Evolutionary conservation across 805 yeast species (phyloP).

Genomic region (Nakazawaea pomicola): DNA sequence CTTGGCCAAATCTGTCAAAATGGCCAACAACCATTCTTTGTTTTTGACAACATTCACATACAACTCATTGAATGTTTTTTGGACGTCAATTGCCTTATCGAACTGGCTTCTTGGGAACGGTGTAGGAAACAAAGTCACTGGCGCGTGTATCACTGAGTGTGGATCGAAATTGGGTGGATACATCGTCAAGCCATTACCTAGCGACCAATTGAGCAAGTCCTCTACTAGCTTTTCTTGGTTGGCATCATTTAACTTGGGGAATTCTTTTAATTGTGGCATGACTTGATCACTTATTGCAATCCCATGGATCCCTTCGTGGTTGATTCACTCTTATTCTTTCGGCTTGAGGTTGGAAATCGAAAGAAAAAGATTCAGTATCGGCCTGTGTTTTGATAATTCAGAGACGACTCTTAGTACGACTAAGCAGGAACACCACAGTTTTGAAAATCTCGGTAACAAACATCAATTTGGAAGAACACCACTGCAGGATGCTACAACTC

Average conservation of each 20-base stretch:
- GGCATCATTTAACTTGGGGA: constrained; percentile 9
- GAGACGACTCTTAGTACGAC: too few relatives aligned
- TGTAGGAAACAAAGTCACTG: constrained; percentile 87
- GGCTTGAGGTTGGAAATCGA: too few relatives aligned
- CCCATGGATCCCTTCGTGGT: too few relatives aligned
- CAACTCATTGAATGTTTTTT: constrained; percentile 62
- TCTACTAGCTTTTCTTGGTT: constrained; percentile 30
- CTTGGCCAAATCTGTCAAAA: constrained; percentile 47
- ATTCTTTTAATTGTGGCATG: constrained; percentile 7
- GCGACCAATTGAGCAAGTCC: constrained; percentile 65
- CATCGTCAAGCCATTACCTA: constrained; percentile 79
- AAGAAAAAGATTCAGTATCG: too few relatives aligned
- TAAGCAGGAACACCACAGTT: too few relatives aligned
- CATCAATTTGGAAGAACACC: too few relatives aligned
- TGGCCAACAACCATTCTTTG: constrained; percentile 56
- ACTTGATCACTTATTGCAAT: too few relatives aligned
- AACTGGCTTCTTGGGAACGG: constrained; percentile 74
- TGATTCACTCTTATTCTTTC: too few relatives aligned
- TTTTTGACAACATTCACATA: constrained; percentile 64
- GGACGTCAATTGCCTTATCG: constrained; percentile 60
- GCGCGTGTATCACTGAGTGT: constrained; percentile 59
- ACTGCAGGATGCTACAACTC: too few relatives aligned
- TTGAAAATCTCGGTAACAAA: too few relatives aligned
- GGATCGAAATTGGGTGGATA: constrained; percentile 54
- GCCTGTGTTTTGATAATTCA: too few relatives aligned